Base-by-base conservation (phyloP, 305 asterid species). In the Rubia balearica region DNA sequence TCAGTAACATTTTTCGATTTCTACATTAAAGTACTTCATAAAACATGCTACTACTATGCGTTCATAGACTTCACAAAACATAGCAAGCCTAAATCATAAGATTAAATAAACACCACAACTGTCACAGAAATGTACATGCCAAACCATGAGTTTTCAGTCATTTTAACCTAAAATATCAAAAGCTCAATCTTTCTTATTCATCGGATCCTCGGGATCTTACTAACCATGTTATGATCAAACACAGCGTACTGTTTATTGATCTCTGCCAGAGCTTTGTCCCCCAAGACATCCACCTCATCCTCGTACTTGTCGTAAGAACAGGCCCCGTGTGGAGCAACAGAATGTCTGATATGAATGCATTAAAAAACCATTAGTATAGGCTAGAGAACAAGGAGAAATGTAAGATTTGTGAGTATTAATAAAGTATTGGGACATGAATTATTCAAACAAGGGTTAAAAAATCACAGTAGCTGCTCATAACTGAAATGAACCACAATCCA, bases 301-400 rank as follows among this genome's bases (percentile, higher is more conserved):
- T 87, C 92, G 10, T 89, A 94, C 73, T 83, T 91, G 80, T 94
- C 96, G 40, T 87, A 94, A 60, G 72, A 36, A 91, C 90, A 43
- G 97, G 99, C 65, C 88, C 77, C 0, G 96, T 87, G 84, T 74
- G 91, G 79, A 94, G 81, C 76, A 89, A 72, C 51, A 91, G 89
- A 56, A 88, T 87, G 16, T 75, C 99, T 94, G 84, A 21, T 48
- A n/a, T 38, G 60, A 13, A 24, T 11, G 7, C 27, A 40, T 10
- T 75, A 56, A n/a, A 51, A 36, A 17, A 41, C 10, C 21, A 38
- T 51, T n/a, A 43, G 33, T 9, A 65, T 5, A n/a, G 5, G 0
- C 16, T 17, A n/a, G 16, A 66, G 55, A 22, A 69, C 40, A 17
- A 12, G 1, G 1, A 49, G 19, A 16, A 49, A 16, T 19, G 14